phyloP scores from a whole-genome alignment of 768 basidiomycete genomes.

The Leccinellum luteum region DNA sequence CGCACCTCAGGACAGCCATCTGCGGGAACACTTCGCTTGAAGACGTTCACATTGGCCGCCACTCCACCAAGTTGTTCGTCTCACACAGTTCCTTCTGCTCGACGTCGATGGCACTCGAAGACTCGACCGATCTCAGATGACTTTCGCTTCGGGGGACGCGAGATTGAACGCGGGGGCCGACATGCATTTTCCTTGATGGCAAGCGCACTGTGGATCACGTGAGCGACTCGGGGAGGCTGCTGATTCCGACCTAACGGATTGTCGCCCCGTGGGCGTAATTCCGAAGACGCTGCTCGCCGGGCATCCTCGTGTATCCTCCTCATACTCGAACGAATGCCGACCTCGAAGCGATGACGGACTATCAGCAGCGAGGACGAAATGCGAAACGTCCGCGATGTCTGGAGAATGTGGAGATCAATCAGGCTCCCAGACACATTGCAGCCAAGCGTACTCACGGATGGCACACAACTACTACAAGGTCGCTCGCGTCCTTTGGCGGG shows the following conservation, averaged over 20 bases:
- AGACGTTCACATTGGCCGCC: too few species aligned
- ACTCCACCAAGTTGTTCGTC: too few species aligned
- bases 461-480: constrained; percentile 72
- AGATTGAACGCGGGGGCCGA: too few species aligned
- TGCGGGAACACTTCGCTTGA: too few species aligned
- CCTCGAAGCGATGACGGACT: constrained; percentile 96
- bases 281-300: constrained; percentile 50
- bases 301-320: constrained; percentile 92
- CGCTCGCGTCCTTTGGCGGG: constrained; percentile 59
- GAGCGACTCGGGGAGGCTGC: constrained; percentile 73
- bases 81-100: too few species aligned
- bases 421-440: too few species aligned
- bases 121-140: too few species aligned
- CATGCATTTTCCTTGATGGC: too few species aligned
- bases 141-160: too few species aligned
- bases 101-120: too few species aligned
- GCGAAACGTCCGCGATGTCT: constrained; percentile 98
- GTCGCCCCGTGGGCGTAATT: not conserved
- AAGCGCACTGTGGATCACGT: constrained; percentile 78
- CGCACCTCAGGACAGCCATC: too few species aligned
- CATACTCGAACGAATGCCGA: constrained; percentile 96
- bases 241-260: constrained; percentile 25
- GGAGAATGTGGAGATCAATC: constrained; percentile 35
- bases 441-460: too few species aligned
- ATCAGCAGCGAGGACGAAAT: constrained; percentile 90